Percentiles rank a stretch among this genome's conserved stretches.
Evolutionary conservation across 495 filamentous ascomycete species (phyloP).

Genomic region (Aspergillus affinis): DNA sequence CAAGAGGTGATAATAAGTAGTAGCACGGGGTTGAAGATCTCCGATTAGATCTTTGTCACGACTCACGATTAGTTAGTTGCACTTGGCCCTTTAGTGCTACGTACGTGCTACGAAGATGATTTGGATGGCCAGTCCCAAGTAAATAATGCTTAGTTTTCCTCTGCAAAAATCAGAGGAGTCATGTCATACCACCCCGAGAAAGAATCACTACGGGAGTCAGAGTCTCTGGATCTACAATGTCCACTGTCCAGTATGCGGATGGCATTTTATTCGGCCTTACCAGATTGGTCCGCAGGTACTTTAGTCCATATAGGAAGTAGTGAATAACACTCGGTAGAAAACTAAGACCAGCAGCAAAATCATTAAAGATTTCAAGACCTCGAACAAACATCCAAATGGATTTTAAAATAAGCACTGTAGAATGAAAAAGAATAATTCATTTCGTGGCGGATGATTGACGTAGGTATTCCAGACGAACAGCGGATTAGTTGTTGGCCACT

Average conservation of each 20-base stretch:
- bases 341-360: too few relatives aligned
- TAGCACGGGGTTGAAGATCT: neutral
- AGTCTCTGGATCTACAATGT: neutral
- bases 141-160: too few relatives aligned
- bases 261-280: constrained; percentile 8
- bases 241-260: neutral
- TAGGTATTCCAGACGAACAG: too few relatives aligned
- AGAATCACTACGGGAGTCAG: neutral
- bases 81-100: neutral
- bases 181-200: neutral
- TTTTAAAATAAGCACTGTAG: too few relatives aligned
- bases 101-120: too few relatives aligned
- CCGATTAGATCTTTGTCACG: neutral
- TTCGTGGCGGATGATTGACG: too few relatives aligned
- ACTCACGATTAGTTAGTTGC: too few relatives aligned
- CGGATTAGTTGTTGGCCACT: too few relatives aligned
- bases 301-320: neutral
- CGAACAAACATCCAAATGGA: too few relatives aligned
- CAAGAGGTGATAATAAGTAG: neutral
- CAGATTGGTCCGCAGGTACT: constrained; percentile 10
- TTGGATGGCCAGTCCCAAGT: too few relatives aligned
- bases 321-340: too few relatives aligned
- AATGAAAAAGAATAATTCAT: neutral
- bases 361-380: too few relatives aligned
- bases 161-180: neutral